These are phyloP conservation scores for Phytophthora ohioensis DNA, from an alignment of 352 stramenopile species.

Conservation along the genomic window DNA sequence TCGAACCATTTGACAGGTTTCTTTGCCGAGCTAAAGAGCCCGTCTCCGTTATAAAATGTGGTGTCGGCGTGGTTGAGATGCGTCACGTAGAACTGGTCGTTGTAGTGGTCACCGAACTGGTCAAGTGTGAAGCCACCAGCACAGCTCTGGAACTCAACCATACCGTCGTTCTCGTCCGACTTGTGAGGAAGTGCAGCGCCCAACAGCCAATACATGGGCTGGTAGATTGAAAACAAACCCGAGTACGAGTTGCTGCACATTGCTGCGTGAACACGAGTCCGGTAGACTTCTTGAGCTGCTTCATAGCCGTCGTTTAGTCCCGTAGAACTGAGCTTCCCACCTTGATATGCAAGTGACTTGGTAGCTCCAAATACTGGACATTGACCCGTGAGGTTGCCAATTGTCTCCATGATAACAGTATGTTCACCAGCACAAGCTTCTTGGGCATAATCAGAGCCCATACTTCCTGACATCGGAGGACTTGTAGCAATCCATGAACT, in stretches of 20 bases:
- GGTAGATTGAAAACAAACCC: conserved; percentile 51
- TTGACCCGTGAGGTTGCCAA: conserved; percentile 46
- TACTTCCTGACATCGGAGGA: conserved; percentile 54
- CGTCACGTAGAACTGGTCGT: conserved; percentile 61
- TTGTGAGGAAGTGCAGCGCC: conserved; percentile 45
- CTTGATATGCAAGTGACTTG: conserved; percentile 55
- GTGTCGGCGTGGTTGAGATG: conserved; percentile 76
- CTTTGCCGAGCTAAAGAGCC: conserved; percentile 51
- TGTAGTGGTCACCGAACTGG: conserved; percentile 53
- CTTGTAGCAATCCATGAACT: conserved; percentile 55
- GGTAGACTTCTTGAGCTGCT: conserved; percentile 45
- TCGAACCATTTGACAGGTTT: conserved; percentile 82
- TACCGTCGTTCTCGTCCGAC: conserved; percentile 46
- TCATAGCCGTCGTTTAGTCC: conserved; percentile 37
- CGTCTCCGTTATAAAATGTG: conserved; percentile 68
- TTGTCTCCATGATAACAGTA: conserved; percentile 33
- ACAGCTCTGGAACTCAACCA: conserved; percentile 74
- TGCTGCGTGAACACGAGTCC: conserved; percentile 39
- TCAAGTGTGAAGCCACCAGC: conserved; percentile 39
- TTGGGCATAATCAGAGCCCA: conserved; percentile 58
- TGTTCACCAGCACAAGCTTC: conserved; percentile 42
- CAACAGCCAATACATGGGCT: conserved; percentile 38
- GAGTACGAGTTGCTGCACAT: conserved; percentile 54
- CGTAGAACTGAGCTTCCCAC: conserved; percentile 21
- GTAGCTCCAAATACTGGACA: conserved; percentile 41